These are phyloP conservation scores for Hortiboletus campestris DNA, from an alignment of 768 basidiomycete genomes.

Conservation along the genomic window DNA sequence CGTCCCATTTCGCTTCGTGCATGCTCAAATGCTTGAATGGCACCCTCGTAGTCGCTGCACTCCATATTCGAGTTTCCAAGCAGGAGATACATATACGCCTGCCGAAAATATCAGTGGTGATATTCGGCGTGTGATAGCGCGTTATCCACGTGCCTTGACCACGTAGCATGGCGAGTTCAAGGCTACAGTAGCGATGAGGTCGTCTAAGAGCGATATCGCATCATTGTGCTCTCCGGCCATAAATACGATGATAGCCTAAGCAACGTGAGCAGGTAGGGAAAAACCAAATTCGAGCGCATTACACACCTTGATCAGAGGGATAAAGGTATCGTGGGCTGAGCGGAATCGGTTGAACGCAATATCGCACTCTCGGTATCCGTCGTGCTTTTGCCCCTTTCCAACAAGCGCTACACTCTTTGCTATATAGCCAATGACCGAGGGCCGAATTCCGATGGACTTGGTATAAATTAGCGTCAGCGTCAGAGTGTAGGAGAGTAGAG, in stretches of 20 bases:
- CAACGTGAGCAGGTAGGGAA: background rate
- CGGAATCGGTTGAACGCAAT: background rate
- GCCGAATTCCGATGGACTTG: background rate
- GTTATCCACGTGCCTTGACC: background rate
- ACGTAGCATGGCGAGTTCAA: background rate
- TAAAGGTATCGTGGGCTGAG: background rate
- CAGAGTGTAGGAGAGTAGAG: background rate
- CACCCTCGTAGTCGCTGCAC: background rate
- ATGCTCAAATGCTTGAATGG: background rate
- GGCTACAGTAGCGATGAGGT: background rate
- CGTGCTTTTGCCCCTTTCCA: no score
- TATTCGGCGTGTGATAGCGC: no score
- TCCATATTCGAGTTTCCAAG: background rate
- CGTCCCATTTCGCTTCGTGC: background rate
- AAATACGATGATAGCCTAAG: slow-evolving; percentile 1
- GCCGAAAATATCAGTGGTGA: background rate
- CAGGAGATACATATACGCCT: slow-evolving; percentile 5
- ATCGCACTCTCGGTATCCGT: background rate
- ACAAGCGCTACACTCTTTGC: background rate
- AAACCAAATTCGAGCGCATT: no score
- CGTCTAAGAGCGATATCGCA: background rate
- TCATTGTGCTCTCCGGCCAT: background rate
- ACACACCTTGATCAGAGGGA: slow-evolving; percentile 7
- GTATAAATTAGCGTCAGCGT: background rate
- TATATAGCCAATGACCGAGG: background rate